A percentile compares a stretch with the other conserved stretches of the same genome.
Conservation (phyloP, 1,284 basidiomycete genomes). For the Lentinula novae-zelandiae region DNA sequence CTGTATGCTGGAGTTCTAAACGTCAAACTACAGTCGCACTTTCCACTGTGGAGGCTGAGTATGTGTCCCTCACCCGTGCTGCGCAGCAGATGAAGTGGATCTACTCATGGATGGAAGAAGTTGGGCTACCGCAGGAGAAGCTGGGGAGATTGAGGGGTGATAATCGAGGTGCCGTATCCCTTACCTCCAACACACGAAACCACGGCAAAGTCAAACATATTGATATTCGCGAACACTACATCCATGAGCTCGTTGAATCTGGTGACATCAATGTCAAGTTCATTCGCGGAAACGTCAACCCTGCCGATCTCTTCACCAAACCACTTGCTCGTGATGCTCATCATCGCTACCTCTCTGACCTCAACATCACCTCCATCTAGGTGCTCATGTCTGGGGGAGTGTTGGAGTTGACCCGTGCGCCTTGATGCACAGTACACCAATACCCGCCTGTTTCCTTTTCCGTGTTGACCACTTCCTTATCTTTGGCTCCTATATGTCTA, state of each 20-base stretch:
- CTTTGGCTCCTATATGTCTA: too few relatives aligned
- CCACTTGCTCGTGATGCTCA: too few relatives aligned
- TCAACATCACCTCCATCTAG: too few relatives aligned
- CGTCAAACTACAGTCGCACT: neutral
- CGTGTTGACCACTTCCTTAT: too few relatives aligned
- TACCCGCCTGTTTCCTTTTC: too few relatives aligned
- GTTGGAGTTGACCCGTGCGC: too few relatives aligned
- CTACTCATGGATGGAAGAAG: too few relatives aligned
- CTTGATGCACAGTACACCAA: too few relatives aligned
- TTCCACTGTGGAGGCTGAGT: neutral
- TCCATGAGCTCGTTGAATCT: neutral
- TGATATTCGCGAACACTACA: neutral
- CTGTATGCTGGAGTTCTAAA: constrained; percentile 25
- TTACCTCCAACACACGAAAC: neutral
- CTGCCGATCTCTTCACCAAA: neutral
- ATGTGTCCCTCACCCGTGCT: constrained; percentile 23
- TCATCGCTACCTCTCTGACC: too few relatives aligned
- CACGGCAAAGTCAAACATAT: neutral
- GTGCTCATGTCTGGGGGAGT: too few relatives aligned
- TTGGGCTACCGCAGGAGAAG: too few relatives aligned
- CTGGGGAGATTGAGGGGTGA: constrained; percentile 24
- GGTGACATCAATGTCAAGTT: neutral
- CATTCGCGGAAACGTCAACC: neutral
- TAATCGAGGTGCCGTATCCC: constrained; percentile 31
- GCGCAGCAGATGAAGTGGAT: constrained; percentile 31